Evolutionary conservation across 179 eudicot species (phyloP).

Genomic region (Spinacia oleracea): DNA sequence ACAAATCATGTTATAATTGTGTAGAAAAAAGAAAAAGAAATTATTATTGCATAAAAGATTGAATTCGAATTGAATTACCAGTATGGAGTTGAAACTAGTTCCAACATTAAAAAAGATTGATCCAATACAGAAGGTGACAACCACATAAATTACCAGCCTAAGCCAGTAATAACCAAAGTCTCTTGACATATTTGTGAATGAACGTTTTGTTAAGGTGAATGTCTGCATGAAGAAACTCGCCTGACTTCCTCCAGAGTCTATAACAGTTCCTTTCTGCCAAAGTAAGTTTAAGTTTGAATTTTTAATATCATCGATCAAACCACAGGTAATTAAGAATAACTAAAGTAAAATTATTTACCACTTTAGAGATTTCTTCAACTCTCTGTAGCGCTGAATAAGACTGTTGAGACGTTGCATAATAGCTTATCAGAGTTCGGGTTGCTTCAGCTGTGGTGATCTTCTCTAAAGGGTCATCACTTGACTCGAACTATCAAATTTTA

Average conservation of each 20-base stretch:
- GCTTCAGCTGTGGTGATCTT: constrained; percentile 94
- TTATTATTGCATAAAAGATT: too few species aligned
- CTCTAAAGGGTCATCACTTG: constrained; percentile 88
- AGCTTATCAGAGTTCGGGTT: constrained; percentile 59
- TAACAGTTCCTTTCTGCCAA: constrained; percentile 89
- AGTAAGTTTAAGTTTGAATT: too few species aligned
- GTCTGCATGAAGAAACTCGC: constrained; percentile 80
- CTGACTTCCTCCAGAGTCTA: constrained; percentile 95
- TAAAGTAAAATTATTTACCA: constrained; percentile 42
- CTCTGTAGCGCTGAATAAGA: constrained; percentile 61
- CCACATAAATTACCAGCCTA: constrained; percentile 81
- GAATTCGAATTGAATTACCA: constrained; percentile 58
- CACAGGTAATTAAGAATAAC: neutral
- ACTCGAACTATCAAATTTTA: constrained; percentile 58
- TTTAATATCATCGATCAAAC: too few species aligned
- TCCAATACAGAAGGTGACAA: constrained; percentile 92
- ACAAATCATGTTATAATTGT: too few species aligned
- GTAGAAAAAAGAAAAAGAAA: too few species aligned
- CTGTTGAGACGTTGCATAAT: constrained; percentile 71
- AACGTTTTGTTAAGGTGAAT: constrained; percentile 66
- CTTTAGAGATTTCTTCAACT: constrained; percentile 77
- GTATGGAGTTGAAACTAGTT: constrained; percentile 79
- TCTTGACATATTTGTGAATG: constrained; percentile 92
- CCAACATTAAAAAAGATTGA: constrained; percentile 85
- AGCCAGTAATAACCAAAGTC: constrained; percentile 99